phyloP scores from a whole-genome alignment of 192 early-diverging fungal species.

The Diversispora epigaea region DNA sequence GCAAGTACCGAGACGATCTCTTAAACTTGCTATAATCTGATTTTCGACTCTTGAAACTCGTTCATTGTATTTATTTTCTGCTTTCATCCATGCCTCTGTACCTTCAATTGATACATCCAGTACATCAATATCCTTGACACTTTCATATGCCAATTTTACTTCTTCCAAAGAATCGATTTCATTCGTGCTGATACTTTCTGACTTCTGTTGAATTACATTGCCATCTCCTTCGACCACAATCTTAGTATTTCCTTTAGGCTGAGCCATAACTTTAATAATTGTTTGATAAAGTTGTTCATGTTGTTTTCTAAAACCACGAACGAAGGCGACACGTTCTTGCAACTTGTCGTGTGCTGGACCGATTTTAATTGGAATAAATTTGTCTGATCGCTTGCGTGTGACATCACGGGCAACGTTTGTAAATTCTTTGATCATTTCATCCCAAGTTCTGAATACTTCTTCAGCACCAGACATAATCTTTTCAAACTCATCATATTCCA shows the following conservation, averaged over 20 bases:
- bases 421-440: slow-evolving; percentile 94
- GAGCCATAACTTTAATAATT: slow-evolving; percentile 89
- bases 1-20: slow-evolving; percentile 91
- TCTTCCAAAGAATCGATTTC: slow-evolving; percentile 84
- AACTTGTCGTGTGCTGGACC: slow-evolving; percentile 85
- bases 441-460: slow-evolving; percentile 90
- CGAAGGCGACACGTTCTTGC: slow-evolving; percentile 90
- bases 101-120: slow-evolving; percentile 92
- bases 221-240: slow-evolving; percentile 38
- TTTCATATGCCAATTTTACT: slow-evolving; percentile 87
- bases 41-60: slow-evolving; percentile 94
- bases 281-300: slow-evolving; percentile 98
- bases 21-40: slow-evolving; percentile 88
- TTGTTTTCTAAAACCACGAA: slow-evolving; percentile 90
- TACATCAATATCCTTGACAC: slow-evolving; percentile 90
- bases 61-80: slow-evolving; percentile 92
- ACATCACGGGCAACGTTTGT: slow-evolving; percentile 92
- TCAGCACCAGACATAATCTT: slow-evolving; percentile 78
- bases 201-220: slow-evolving; percentile 44
- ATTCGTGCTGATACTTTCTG: slow-evolving; percentile 54
- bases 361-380: slow-evolving; percentile 95
- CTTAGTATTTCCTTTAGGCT: slow-evolving; percentile 48
- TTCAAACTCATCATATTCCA: slow-evolving; percentile 92
- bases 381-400: slow-evolving; percentile 83
- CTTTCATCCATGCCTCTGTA: slow-evolving; percentile 87